Evolutionary conservation across 1,284 basidiomycete genomes (phyloP).

Genomic region (Cryptococcus depauperatus): DNA sequence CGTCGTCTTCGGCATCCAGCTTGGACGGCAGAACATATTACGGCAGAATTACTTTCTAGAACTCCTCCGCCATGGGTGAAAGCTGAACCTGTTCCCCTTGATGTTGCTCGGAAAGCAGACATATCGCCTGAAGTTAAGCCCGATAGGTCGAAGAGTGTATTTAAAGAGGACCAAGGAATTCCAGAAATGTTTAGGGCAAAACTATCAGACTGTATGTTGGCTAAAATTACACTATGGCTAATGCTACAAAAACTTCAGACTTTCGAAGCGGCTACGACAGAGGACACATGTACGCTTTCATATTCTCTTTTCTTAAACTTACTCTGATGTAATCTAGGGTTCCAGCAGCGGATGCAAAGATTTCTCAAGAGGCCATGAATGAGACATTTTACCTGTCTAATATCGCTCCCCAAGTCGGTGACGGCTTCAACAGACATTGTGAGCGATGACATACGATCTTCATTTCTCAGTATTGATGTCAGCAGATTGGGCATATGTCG

Average conservation of each 20-base stretch:
- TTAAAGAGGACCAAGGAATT: slow-evolving; percentile 73
- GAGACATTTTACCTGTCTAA: slow-evolving; percentile 94
- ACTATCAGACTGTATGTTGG: slow-evolving; percentile 60
- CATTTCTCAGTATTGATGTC: too few relatives aligned
- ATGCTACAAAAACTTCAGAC: slow-evolving; percentile 44
- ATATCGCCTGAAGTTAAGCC: slow-evolving; percentile 45
- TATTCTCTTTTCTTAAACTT: not conserved
- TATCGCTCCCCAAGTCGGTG: slow-evolving; percentile 96
- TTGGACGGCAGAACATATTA: slow-evolving; percentile 93
- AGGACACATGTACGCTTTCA: slow-evolving; percentile 67
- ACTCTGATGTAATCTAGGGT: slow-evolving; percentile 54
- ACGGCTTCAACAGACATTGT: slow-evolving; percentile 97
- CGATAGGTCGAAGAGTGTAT: slow-evolving; percentile 70
- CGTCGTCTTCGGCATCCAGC: slow-evolving; percentile 80
- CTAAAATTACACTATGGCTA: not conserved
- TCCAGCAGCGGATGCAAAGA: slow-evolving; percentile 94
- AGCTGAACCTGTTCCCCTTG: slow-evolving; percentile 27
- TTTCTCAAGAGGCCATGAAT: slow-evolving; percentile 77
- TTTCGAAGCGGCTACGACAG: slow-evolving; percentile 92
- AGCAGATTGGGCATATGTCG: slow-evolving; percentile 91
- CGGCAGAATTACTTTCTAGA: slow-evolving; percentile 61
- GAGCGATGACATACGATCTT: too few relatives aligned
- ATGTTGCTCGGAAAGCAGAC: slow-evolving; percentile 33
- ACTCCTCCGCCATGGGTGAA: slow-evolving; percentile 42
- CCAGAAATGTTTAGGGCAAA: slow-evolving; percentile 75